These are phyloP conservation scores for Rhizopogon sp. DNA, from an alignment of 768 basidiomycete species.

Conservation along the genomic window DNA sequence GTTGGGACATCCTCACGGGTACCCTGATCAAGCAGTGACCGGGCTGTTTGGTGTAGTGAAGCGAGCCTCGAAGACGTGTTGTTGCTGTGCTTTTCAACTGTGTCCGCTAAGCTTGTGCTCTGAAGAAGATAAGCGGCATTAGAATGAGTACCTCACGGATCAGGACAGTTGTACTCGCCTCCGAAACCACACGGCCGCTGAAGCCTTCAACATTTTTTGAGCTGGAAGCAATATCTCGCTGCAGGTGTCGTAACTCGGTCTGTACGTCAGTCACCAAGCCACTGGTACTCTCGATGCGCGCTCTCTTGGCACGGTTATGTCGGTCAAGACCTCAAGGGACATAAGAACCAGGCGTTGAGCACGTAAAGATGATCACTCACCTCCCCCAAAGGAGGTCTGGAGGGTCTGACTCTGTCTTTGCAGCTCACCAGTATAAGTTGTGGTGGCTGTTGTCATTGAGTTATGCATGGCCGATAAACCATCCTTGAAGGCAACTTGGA, in stretches of 20 bases:
- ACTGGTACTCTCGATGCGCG: conserved; percentile 56
- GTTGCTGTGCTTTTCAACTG: conserved; percentile 40
- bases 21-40: conserved; percentile 51
- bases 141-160: background rate
- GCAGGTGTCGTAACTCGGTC: conserved; percentile 46
- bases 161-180: conserved; percentile 34
- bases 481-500: conserved; percentile 35
- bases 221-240: conserved; percentile 45
- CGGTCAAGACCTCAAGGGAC: conserved; percentile 50
- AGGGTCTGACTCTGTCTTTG: conserved; percentile 44
- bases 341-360: background rate
- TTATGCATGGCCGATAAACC: conserved; percentile 41
- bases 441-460: conserved; percentile 40
- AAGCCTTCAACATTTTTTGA: conserved; percentile 44
- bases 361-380: conserved; percentile 5
- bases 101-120: conserved; percentile 37
- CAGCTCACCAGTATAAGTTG: conserved; percentile 47
- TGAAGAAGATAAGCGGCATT: conserved; percentile 13
- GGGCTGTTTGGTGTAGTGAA: conserved; percentile 44
- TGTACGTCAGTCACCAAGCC: conserved; percentile 45
- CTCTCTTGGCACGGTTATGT: conserved; percentile 58
- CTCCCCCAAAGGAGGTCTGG: conserved; percentile 33
- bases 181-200: conserved; percentile 38
- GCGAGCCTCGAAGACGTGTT: conserved; percentile 39
- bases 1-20: conserved; percentile 60